Evolutionary conservation across 2,329 filamentous ascomycete species (phyloP), one percentile per base, ranked within the genome.

Genomic region (Fusarium sp.): DNA sequence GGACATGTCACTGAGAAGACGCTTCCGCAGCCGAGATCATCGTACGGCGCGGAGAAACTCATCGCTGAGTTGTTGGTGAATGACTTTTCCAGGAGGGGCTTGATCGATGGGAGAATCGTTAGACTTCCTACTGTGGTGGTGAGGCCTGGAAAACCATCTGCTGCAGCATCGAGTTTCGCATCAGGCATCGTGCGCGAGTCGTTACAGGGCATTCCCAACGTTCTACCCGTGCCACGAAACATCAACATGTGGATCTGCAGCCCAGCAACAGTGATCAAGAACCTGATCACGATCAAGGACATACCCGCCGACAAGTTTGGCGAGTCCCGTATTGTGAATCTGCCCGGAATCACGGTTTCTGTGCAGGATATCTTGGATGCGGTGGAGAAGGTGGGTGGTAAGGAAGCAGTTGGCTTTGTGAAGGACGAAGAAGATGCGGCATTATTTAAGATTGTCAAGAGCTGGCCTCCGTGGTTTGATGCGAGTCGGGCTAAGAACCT

Each of bases 91-190:
- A 79, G 88, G 2, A 67, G 86, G 9, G 84, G 85, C 0, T 81
- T 88, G 38, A 82, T 90, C 45, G 84, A 87, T 49, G 88, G 85
- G 0, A 81, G 87, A 17, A 81, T 81, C 6, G 80, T 88, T 19
- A 83, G 88, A 0, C 82, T 89, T 15, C 87, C 88, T 0, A 89
- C 87, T 0, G 83, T 90, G 17, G 85, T 86, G 0, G 86, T 90
- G 3, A 80, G 88, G 6, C 85, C 87, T 0, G 88, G 88, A 3
- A 82, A 81, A 28, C 88, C 88, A 0, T 87, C 87, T 4, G 85
- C 85, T 0, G 87, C 88, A 0, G 87, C 88, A 3, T 86, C 83
- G 5, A 86, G 84, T 0, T 90, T 89, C 68, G 81, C 87, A 1
- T 86, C 81, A 4, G 88, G 87, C 1, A 89, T 90, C 69, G 86